These are phyloP conservation scores for Asterionellopsis glacialis DNA, from an alignment of 108 stramenopile genomes.

Conservation along the genomic window DNA sequence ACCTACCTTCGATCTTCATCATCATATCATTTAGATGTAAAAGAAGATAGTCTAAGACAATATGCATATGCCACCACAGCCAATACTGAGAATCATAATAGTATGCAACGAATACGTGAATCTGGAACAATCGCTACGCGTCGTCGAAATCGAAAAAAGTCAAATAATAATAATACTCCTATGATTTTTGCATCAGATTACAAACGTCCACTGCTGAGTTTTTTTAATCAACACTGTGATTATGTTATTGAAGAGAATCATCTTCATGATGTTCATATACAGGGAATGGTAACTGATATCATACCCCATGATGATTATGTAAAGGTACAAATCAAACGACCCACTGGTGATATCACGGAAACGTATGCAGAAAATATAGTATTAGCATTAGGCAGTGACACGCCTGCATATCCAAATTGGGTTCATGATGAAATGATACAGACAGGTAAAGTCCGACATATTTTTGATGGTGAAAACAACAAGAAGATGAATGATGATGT, in stretches of 20 bases:
- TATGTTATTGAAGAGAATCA: slow-evolving; percentile 6
- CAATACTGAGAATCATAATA: no score
- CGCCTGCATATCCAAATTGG: slow-evolving; percentile 8
- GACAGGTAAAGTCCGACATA: not conserved
- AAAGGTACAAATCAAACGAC: not conserved
- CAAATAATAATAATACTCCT: no score
- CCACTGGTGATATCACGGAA: not conserved
- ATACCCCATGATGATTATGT: not conserved
- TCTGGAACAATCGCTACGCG: no score
- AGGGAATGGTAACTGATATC: slow-evolving; percentile 8
- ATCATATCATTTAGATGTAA: slow-evolving; percentile 12
- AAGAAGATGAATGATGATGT: no score
- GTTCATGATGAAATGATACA: not conserved
- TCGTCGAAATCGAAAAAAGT: no score
- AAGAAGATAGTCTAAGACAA: not conserved
- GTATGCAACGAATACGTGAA: no score
- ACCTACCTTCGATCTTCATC: slow-evolving; percentile 15
- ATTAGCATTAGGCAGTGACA: slow-evolving; percentile 15
- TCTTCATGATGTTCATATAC: not conserved
- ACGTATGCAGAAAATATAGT: slow-evolving; percentile 11
- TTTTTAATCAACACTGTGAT: slow-evolving; percentile 22
- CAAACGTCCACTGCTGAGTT: no score
- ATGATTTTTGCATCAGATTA: no score
- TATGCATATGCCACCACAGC: no score
- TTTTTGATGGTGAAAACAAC: not conserved